A percentile compares a stretch with the other conserved stretches of the same genome.
phyloP scores from a whole-genome alignment of 768 basidiomycete genomes.

The Lactifluus volemus region DNA sequence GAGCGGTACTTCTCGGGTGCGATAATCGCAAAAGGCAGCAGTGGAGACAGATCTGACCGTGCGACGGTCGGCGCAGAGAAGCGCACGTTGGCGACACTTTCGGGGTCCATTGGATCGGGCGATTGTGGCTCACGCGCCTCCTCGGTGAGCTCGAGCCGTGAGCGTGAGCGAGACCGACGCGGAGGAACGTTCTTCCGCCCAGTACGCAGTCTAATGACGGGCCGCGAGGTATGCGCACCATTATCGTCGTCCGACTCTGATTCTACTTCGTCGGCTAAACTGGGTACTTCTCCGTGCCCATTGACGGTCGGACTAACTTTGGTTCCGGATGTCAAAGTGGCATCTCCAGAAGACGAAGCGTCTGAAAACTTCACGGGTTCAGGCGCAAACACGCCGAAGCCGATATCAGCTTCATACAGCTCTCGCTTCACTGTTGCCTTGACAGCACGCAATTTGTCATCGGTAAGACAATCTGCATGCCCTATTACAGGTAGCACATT shows the following conservation, averaged over 20 bases:
- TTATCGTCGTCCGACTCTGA: conserved; percentile 37
- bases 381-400: conserved; percentile 68
- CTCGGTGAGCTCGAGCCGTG: conserved; percentile 52
- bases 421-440: conserved; percentile 68
- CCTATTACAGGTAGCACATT: conserved; percentile 81
- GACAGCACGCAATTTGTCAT: conserved; percentile 59
- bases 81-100: conserved; percentile 66
- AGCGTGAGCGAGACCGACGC: conserved; percentile 59
- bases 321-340: background rate
- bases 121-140: conserved; percentile 48
- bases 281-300: conserved; percentile 23
- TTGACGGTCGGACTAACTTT: conserved; percentile 17
- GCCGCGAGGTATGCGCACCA: conserved; percentile 52
- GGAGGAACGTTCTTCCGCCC: conserved; percentile 34
- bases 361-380: conserved; percentile 24
- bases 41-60: conserved; percentile 44
- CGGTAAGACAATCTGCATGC: conserved; percentile 74
- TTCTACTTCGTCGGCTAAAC: conserved; percentile 23
- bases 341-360: conserved; percentile 4
- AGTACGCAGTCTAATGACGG: conserved; percentile 65
- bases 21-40: conserved; percentile 76
- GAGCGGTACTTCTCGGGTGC: conserved; percentile 51
- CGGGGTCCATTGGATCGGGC: conserved; percentile 52
- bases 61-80: conserved; percentile 66
- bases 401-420: conserved; percentile 55